phyloP scores from a whole-genome alignment of 2,329 filamentous ascomycete genomes.

The Penicillium sp. region DNA sequence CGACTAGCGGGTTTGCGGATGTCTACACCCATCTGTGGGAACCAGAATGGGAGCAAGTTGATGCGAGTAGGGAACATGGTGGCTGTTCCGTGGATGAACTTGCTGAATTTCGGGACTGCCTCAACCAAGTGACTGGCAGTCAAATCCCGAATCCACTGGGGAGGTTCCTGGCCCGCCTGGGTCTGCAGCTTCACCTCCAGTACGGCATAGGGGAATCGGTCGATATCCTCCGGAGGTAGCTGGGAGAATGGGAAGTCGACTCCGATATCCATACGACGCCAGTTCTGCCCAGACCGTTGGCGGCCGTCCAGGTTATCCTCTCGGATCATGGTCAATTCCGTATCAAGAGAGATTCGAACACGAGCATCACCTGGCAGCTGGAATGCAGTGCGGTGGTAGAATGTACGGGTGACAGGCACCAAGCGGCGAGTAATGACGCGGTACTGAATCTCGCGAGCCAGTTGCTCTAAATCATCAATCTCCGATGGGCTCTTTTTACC shows the following conservation, averaged over 20 bases:
- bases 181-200: constrained; percentile 98
- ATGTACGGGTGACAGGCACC: constrained; percentile 85
- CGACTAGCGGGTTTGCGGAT: constrained; percentile 90
- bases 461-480: constrained; percentile 82
- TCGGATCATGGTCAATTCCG: constrained; percentile 89
- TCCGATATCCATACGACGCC: constrained; percentile 95
- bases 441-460: constrained; percentile 92
- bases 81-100: constrained; percentile 95
- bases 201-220: constrained; percentile 92
- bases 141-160: constrained; percentile 93
- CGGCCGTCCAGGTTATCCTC: constrained; percentile 91
- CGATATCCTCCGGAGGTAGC: constrained; percentile 77
- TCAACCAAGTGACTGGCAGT: constrained; percentile 93
- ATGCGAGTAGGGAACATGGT: constrained; percentile 84
- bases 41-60: constrained; percentile 91
- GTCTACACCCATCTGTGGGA: constrained; percentile 96
- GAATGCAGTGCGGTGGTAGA: constrained; percentile 98
- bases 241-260: constrained; percentile 94
- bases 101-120: constrained; percentile 98
- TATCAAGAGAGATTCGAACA: constrained; percentile 94
- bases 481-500: constrained; percentile 91
- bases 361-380: constrained; percentile 94
- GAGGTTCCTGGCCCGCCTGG: constrained; percentile 89
- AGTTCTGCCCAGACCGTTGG: constrained; percentile 77
- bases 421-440: constrained; percentile 84